phyloP scores from a whole-genome alignment of 2,329 filamentous ascomycete genomes.

The Pseudocercospora fuligena region DNA sequence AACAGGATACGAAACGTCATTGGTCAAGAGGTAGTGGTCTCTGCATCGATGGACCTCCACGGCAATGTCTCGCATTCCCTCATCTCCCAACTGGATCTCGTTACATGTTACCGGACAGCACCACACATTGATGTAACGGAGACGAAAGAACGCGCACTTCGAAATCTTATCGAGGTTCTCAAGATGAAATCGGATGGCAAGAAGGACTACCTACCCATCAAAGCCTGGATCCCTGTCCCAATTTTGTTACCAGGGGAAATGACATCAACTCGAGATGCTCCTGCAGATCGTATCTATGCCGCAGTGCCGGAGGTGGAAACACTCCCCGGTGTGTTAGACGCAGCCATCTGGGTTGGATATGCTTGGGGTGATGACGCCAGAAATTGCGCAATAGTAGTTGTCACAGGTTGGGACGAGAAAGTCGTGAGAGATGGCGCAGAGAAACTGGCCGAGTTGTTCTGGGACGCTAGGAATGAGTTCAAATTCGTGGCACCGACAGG shows the following conservation, averaged over 20 bases:
- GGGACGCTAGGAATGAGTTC: constrained; percentile 27
- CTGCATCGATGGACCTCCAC: constrained; percentile 31
- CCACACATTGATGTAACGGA: constrained; percentile 29
- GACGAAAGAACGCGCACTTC: constrained; percentile 27
- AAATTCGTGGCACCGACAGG: constrained; percentile 30
- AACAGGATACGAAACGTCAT: constrained; percentile 24
- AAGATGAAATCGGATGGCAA: not conserved
- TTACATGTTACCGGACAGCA: constrained; percentile 29
- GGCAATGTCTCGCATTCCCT: constrained; percentile 30
- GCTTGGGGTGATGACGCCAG: constrained; percentile 31
- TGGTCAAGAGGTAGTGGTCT: constrained; percentile 25
- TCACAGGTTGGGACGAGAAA: constrained; percentile 26
- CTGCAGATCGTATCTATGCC: constrained; percentile 27
- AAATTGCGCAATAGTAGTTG: constrained; percentile 29
- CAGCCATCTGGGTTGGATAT: constrained; percentile 31
- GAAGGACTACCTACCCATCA: constrained; percentile 18
- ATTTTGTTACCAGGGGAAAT: constrained; percentile 29
- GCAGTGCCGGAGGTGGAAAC: constrained; percentile 24
- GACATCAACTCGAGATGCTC: constrained; percentile 29
- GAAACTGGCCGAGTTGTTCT: constrained; percentile 27
- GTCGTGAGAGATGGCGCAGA: constrained; percentile 23
- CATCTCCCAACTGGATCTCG: constrained; percentile 24
- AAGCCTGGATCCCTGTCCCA: constrained; percentile 30
- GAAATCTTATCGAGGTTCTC: constrained; percentile 25
- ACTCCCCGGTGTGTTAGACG: constrained; percentile 24